phyloP scores from a whole-genome alignment of 1,284 basidiomycete genomes.

The Moesziomyces parantarcticus region DNA sequence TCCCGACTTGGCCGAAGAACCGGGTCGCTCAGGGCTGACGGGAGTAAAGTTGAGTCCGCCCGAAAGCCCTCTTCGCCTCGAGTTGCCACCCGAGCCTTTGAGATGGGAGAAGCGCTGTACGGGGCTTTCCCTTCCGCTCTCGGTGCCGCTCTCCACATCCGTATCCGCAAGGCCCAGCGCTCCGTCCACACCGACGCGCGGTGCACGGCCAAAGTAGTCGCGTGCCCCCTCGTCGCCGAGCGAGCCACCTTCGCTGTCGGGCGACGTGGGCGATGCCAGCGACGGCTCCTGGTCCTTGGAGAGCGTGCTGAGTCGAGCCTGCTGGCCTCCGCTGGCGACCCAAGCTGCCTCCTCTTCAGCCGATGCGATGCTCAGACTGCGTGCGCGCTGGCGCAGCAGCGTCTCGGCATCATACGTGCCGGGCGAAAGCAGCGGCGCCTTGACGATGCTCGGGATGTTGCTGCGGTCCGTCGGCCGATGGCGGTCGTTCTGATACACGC shows the following conservation, averaged over 20 bases:
- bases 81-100: background rate
- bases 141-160: conserved; percentile 54
- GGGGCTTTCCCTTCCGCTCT: conserved; percentile 50
- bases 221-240: conserved; percentile 7
- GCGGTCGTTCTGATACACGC: conserved; percentile 31
- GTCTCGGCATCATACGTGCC: conserved; percentile 62
- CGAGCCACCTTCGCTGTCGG: conserved; percentile 21
- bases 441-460: conserved; percentile 42
- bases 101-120: conserved; percentile 18
- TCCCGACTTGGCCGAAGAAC: background rate
- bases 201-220: conserved; percentile 44
- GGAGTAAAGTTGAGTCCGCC: conserved; percentile 48
- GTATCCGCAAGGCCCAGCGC: conserved; percentile 53
- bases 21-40: conserved; percentile 14
- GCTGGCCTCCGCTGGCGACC: conserved; percentile 49
- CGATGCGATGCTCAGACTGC: conserved; percentile 42
- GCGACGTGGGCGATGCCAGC: conserved; percentile 10
- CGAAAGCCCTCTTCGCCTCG: conserved; percentile 23
- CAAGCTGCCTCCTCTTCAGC: conserved; percentile 52
- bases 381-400: conserved; percentile 55
- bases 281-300: conserved; percentile 14
- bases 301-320: conserved; percentile 40
- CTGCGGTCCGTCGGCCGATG: conserved; percentile 40
- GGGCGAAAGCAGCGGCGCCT: conserved; percentile 49
- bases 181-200: conserved; percentile 53